Base-by-base conservation (phyloP, 2,329 filamentous ascomycete species). In the Tolypocladium capitatum region DNA sequence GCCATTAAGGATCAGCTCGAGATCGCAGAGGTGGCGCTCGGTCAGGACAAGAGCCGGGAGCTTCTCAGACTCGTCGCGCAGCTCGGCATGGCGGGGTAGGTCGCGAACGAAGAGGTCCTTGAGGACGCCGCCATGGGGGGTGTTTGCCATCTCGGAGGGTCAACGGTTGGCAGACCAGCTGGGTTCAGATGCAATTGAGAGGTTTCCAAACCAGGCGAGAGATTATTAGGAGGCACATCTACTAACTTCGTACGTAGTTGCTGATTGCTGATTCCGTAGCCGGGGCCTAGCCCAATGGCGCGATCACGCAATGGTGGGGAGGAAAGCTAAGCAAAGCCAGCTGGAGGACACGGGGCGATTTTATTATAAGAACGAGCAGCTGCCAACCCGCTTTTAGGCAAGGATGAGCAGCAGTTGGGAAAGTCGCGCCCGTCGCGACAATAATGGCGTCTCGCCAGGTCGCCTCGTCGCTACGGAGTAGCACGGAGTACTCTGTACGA, bases 71-170 rank as follows among this genome's bases (percentile, higher is more conserved):
- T 98, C 92, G 43, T 78, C 79, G 48, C 74, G 72, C 53, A 98
- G 84, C 73, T 95, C 75, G 54, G 75, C 75, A 56, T 92, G 84
- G 63, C 85, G 82, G 57, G 86, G 86, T 54, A 83, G 78, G 79
- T 98, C 92, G 71, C 92, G 85, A 56, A 89, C 90, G 59, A 97
- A 79, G 65, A 98, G 81, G 76, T 98, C 92, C 84, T 97, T 97
- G 63, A 98, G 86, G 76, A 91, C 76, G 64, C 92, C 92, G 72
- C 91, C 91, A 65, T 92, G 85, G 56, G 86, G 86, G 67, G 79
- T 60, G 68, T 83, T 83, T 61, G 80, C 79, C 80, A 83, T 83
- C 60, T 50, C 49, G 51, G 52, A 49, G 48, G 43, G 31, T 46
- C 36, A 43, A 50, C 45, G 50, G 48, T 24, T 48, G 33, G 21